Percentiles rank a stretch among this genome's conserved stretches.
Evolutionary conservation across 495 filamentous ascomycete species (phyloP).

Genomic region (Penicillium fimorum): DNA sequence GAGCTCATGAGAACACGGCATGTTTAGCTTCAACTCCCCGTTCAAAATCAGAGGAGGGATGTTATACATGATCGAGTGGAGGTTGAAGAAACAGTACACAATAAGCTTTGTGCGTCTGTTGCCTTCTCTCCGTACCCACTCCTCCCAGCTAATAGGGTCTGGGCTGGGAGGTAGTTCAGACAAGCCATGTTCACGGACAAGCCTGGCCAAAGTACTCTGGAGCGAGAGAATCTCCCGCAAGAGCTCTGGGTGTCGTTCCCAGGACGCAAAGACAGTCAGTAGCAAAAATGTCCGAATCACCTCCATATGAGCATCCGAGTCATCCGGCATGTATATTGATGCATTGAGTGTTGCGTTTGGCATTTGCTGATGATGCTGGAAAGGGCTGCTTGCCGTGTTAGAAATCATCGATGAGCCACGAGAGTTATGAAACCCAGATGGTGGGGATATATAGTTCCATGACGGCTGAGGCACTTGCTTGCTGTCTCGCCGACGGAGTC

Average conservation of each 20-base stretch:
- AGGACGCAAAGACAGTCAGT: constrained; percentile 52
- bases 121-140: constrained; percentile 50
- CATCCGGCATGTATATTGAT: constrained; percentile 41
- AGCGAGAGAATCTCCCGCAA: constrained; percentile 51
- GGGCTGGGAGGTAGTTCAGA: constrained; percentile 32
- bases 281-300: constrained; percentile 49
- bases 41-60: constrained; percentile 53
- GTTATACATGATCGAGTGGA: constrained; percentile 55
- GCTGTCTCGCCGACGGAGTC: constrained; percentile 46
- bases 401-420: constrained; percentile 43
- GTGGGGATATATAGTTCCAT: constrained; percentile 45
- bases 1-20: constrained; percentile 51
- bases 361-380: constrained; percentile 37
- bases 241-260: constrained; percentile 51
- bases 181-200: constrained; percentile 50
- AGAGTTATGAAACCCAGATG: constrained; percentile 38
- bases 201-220: constrained; percentile 48
- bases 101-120: constrained; percentile 52
- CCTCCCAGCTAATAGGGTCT: constrained; percentile 47
- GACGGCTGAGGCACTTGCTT: constrained; percentile 44
- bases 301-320: constrained; percentile 52
- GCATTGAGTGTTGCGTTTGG: constrained; percentile 30
- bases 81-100: constrained; percentile 55
- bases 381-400: constrained; percentile 41
- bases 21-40: constrained; percentile 48